Conservation (phyloP, 495 filamentous ascomycete genomes). For the Emericellopsis terricola region DNA sequence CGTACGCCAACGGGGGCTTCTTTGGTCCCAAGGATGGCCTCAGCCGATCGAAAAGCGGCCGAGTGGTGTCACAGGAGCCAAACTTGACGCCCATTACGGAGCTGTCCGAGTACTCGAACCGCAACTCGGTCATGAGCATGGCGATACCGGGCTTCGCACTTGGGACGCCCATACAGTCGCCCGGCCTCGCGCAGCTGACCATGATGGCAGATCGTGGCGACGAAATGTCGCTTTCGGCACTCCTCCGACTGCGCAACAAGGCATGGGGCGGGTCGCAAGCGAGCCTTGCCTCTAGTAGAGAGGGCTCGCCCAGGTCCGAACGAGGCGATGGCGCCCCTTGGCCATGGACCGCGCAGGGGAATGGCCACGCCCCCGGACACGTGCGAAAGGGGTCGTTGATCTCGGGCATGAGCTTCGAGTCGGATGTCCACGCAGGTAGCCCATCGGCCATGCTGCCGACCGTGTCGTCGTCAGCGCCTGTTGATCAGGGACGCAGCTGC, state of each 20-base stretch:
- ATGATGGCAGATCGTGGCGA: conserved; percentile 43
- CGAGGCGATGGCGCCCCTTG: conserved; percentile 7
- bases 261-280: conserved; percentile 71
- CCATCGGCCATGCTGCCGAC: conserved; percentile 21
- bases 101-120: conserved; percentile 84
- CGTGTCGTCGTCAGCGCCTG: conserved; percentile 4
- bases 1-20: conserved; percentile 72
- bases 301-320: conserved; percentile 36
- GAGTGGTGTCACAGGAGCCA: conserved; percentile 61
- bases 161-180: conserved; percentile 26
- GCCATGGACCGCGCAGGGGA: neutral
- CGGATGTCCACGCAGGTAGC: conserved; percentile 19
- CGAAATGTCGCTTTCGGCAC: conserved; percentile 51
- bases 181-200: conserved; percentile 54
- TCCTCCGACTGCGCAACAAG: conserved; percentile 52
- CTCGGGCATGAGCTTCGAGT: conserved; percentile 19
- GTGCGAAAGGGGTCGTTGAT: conserved; percentile 21
- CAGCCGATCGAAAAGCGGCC: conserved; percentile 45
- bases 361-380: conserved; percentile 3
- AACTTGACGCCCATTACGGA: conserved; percentile 94
- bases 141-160: conserved; percentile 33
- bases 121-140: conserved; percentile 71
- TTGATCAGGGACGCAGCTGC: neutral
- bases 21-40: conserved; percentile 55
- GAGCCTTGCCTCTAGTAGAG: conserved; percentile 39